Evolutionary conservation across 2,329 filamentous ascomycete genomes (phyloP), one percentile per base, ranked within the genome.

Genomic region (Aaosphaeria arxii): DNA sequence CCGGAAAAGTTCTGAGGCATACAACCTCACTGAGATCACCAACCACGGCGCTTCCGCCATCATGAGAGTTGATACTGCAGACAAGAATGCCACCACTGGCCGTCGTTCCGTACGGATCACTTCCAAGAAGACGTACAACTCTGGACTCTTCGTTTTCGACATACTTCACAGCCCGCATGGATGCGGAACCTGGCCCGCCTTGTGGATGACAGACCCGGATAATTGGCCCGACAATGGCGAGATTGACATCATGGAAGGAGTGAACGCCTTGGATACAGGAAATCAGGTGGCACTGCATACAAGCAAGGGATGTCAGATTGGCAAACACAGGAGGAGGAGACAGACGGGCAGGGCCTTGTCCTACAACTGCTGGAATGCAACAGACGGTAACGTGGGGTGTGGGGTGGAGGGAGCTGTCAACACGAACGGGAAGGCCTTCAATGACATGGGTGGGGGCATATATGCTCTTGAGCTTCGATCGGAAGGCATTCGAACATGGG

Each of bases 281-380:
- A 67, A 66, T 42, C 54, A 55, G 35, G 56, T 65, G 38, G 59
- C 62, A 3, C 49, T 67, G n/a, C 64, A 67, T 40, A 66, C 63
- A 4, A 51, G 32, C 30, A 38, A 48, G 5, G 58, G 53, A 35
- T 59, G 56, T 50, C 32, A 52, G 32, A 52, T 59, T n/a, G 47
- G 52, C 29, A 52, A 48, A 44, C 11, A 46, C 11, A 47, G 48
- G n/a, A 50, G 51, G 24, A 42, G 55, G 17, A 54, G 30, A 75
- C 77, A 61, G 70, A 71, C 13, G 3, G 80, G 81, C 29, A 66
- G 57, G 3, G 58, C 77, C 28, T 62, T 72, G 17, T 72, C 72
- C 0, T 70, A 71, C 4, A 67, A 75, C 45, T 79, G 78, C 60
- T 51, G 45, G 24, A 56, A 57, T 46, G 50, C 33, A n/a, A 56